Base-by-base conservation (phyloP, 768 basidiomycete species). In the Lactarius quietus region DNA sequence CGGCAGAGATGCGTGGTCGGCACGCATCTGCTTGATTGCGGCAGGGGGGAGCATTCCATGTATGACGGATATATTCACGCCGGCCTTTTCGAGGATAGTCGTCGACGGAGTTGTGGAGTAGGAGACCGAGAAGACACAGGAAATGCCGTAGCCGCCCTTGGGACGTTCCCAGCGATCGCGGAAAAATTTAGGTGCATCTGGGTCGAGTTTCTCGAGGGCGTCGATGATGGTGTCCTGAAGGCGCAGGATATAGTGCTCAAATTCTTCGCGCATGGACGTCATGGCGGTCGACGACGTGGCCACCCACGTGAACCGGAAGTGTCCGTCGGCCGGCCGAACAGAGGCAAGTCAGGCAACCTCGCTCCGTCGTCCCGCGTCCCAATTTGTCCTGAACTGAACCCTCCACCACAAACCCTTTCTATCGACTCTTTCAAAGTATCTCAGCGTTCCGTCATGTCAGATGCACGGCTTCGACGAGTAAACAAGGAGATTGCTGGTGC, bases 11-110 rank as follows among this genome's bases (percentile, higher is more conserved):
- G 82, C 79, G 73, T 98, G 97, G 76, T 98, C 92, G 39, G 93
- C 90, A 59, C 92, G 84, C 97, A 99, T 99, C 79, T 96, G 91
- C 72, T 86, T 86, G 74, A 98, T 89, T 6, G 94, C 97, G 35
- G 88, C 79, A 0, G 94, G 94, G 1, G 95, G 92, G 5, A 99
- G 86, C 26, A 78, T 79, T 28, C 95, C 95, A 71, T 98, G 86
- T 1, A 98, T 93, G 73, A 98, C 81, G 9, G 91, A 93, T 71
- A 97, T 89, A 78, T 97, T 98, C 55, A 98, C 93, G 1, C 97
- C 96, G 4, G 90, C 96, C 76, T 98, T 98, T 76, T 98, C 96
- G 70, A 98, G 86, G 31, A 91, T 78, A 0, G 87, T 80, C 14
- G 63, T 74, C 66, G 31, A 68, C 69, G 57, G 65, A 53, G 45